Conservation (phyloP, 257 asterid genomes). For the Scutellaria minor region DNA sequence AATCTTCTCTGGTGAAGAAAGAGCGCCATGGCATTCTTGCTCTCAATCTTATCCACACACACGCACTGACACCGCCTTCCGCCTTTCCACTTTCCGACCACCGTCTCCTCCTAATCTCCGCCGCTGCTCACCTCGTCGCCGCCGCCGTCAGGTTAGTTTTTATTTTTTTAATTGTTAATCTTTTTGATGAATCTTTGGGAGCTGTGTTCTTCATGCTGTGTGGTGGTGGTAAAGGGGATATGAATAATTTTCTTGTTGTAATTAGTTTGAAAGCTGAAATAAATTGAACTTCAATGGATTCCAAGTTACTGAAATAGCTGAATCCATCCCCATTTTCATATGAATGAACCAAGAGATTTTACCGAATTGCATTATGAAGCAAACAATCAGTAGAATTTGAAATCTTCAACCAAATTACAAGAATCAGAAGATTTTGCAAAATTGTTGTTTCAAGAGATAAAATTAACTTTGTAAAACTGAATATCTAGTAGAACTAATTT, state of each 20-base stretch:
- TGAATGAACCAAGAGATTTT: neutral
- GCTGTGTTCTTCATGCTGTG: neutral
- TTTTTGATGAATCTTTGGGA: neutral
- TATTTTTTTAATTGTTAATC: neutral
- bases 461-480: neutral
- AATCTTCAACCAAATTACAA: neutral
- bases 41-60: slow-evolving; percentile 2
- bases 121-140: slow-evolving; percentile 9
- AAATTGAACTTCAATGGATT: neutral
- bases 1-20: too few relatives aligned
- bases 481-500: neutral
- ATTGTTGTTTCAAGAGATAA: neutral
- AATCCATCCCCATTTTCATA: neutral
- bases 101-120: neutral
- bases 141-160: slow-evolving; percentile 18
- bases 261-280: neutral
- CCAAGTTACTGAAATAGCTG: neutral
- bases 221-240: neutral
- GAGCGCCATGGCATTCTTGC: too few relatives aligned
- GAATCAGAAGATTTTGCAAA: neutral
- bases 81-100: neutral
- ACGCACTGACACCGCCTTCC: neutral
- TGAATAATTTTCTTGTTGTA: neutral
- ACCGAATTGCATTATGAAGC: neutral
- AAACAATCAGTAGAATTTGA: neutral